Percentiles rank a stretch among this genome's conserved stretches.
phyloP scores from a whole-genome alignment of 768 basidiomycete genomes.

The Boletales sp. region DNA sequence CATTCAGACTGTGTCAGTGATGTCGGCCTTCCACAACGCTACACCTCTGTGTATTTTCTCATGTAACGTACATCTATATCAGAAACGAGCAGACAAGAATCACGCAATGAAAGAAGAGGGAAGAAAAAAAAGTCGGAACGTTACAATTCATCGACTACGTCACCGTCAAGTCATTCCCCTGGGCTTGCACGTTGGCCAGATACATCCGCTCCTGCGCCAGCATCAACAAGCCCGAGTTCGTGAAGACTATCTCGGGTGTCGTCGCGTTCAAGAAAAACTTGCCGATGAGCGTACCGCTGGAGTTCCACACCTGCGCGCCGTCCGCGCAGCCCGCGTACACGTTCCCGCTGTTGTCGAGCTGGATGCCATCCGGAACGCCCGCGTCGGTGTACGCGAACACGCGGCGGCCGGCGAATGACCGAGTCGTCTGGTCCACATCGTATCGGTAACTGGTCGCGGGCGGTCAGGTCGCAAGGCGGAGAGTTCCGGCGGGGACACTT shows the following conservation, averaged over 20 bases:
- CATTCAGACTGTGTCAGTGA: no score
- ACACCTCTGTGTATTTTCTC: no score
- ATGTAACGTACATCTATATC: no score
- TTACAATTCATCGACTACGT: no score
- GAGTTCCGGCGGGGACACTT: constrained; percentile 21
- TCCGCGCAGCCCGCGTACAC: constrained; percentile 67
- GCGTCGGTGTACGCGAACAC: constrained; percentile 66
- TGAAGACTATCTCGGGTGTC: constrained; percentile 39
- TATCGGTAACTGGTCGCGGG: constrained; percentile 53
- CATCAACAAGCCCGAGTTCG: constrained; percentile 38
- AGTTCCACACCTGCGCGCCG: constrained; percentile 61
- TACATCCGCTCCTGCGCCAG: constrained; percentile 37
- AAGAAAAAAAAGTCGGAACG: no score
- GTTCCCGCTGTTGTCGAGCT: constrained; percentile 61
- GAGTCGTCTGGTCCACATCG: constrained; percentile 56
- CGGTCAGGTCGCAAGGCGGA: background rate
- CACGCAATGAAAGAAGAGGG: no score
- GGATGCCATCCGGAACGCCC: constrained; percentile 65
- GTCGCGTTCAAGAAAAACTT: constrained; percentile 53
- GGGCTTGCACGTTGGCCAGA: constrained; percentile 35
- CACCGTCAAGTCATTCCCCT: constrained; percentile 19
- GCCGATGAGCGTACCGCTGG: constrained; percentile 54
- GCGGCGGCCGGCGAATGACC: constrained; percentile 55
- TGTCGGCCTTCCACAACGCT: no score
- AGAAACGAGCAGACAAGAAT: no score